Evolutionary conservation across 495 filamentous ascomycete genomes (phyloP).

Genomic region (Apodospora peruviana): DNA sequence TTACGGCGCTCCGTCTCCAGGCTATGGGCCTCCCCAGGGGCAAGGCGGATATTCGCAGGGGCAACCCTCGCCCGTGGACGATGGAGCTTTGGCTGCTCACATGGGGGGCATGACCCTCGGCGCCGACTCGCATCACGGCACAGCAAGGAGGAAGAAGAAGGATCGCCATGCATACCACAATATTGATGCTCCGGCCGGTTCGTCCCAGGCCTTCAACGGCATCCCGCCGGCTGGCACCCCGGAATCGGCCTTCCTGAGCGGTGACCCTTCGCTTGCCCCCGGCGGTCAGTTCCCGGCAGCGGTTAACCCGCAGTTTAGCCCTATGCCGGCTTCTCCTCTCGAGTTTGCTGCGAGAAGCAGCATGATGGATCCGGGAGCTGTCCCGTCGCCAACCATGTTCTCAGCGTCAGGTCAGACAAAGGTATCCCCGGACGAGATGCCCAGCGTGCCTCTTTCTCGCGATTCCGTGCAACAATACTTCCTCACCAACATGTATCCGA

Average conservation of each 20-base stretch:
- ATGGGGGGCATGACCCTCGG: slow-evolving; percentile 79
- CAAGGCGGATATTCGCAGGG: slow-evolving; percentile 24
- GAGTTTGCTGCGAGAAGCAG: slow-evolving; percentile 53
- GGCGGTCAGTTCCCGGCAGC: slow-evolving; percentile 58
- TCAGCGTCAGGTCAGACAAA: slow-evolving; percentile 58
- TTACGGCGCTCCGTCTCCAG: slow-evolving; percentile 31
- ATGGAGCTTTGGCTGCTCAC: slow-evolving; percentile 69
- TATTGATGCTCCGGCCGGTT: slow-evolving; percentile 62
- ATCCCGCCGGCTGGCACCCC: slow-evolving; percentile 56
- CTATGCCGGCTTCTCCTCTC: slow-evolving; percentile 44
- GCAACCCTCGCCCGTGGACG: slow-evolving; percentile 22
- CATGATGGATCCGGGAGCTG: slow-evolving; percentile 21
- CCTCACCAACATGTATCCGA: slow-evolving; percentile 81
- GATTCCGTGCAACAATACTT: slow-evolving; percentile 79
- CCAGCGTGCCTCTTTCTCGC: slow-evolving; percentile 81
- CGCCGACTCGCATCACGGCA: slow-evolving; percentile 45
- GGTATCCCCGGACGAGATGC: slow-evolving; percentile 89
- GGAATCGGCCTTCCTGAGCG: slow-evolving; percentile 64
- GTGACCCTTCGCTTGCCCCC: slow-evolving; percentile 46
- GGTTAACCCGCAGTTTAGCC: slow-evolving; percentile 54
- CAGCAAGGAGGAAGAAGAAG: slow-evolving; percentile 76
- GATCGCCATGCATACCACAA: slow-evolving; percentile 88
- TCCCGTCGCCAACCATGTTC: slow-evolving; percentile 28
- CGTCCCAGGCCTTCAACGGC: slow-evolving; percentile 61
- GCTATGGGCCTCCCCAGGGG: slow-evolving; percentile 29